Evolutionary conservation across 169 alveolate species (phyloP).

Genomic region (Eimeria maxima): DNA sequence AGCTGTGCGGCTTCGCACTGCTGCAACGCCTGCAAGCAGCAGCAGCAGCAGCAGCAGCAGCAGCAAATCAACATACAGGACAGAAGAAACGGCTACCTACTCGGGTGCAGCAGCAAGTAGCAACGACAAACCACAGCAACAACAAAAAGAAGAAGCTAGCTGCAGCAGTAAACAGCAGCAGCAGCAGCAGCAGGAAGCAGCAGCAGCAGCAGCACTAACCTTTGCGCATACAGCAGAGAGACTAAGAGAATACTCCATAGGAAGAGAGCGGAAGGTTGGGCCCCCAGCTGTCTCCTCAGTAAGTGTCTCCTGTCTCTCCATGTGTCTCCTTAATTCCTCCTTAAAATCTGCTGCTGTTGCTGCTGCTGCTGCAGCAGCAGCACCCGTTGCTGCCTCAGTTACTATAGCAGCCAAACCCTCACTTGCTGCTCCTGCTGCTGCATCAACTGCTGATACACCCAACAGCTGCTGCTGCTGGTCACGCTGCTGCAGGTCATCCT

Average conservation of each 20-base stretch:
- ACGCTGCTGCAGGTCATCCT: background rate
- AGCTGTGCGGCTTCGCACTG: slow-evolving; percentile 7
- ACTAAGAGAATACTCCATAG: slow-evolving; percentile 52
- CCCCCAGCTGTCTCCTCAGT: slow-evolving; percentile 46
- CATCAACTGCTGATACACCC: background rate
- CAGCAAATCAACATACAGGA: background rate
- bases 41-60: slow-evolving; percentile 30
- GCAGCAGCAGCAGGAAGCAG: slow-evolving; percentile 39
- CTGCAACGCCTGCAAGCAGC: background rate
- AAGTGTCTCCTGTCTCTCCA: background rate
- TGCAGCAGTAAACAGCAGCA: background rate
- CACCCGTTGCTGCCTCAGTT: slow-evolving; percentile 1
- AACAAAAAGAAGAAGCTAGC: background rate
- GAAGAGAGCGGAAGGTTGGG: slow-evolving; percentile 1
- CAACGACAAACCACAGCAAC: no score
- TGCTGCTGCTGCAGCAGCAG: background rate
- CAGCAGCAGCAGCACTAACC: slow-evolving; percentile 40
- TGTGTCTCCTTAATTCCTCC: background rate
- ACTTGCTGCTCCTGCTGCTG: slow-evolving; percentile 22
- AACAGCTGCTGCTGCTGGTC: slow-evolving; percentile 14
- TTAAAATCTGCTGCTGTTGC: background rate
- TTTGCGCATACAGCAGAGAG: slow-evolving; percentile 43
- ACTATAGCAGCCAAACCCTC: background rate
- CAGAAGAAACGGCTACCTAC: no score
- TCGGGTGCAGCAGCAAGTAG: no score